Percentiles rank a stretch among this genome's conserved stretches.
These are phyloP conservation scores for Verbascum thapsus DNA, from an alignment of 257 asterid species.

Conservation along the genomic window DNA sequence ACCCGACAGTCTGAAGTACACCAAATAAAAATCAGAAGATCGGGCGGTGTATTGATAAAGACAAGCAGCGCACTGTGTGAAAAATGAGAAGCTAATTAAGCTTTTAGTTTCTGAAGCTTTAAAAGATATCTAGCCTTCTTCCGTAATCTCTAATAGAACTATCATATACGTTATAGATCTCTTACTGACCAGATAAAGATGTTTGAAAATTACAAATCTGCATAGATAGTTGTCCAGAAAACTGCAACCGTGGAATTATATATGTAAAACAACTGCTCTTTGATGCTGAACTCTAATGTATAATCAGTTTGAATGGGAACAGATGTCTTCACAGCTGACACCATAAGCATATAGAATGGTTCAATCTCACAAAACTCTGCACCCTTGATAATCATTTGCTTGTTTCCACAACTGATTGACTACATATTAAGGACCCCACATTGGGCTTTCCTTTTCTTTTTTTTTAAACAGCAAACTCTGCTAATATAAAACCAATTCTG, in stretches of 20 bases:
- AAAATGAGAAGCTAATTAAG: neutral
- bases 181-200: neutral
- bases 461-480: too few species aligned
- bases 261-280: neutral
- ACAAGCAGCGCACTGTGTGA: neutral
- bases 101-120: neutral
- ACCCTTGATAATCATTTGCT: neutral
- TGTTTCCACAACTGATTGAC: too few species aligned
- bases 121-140: constrained; percentile 1
- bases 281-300: neutral
- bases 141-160: neutral
- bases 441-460: too few species aligned
- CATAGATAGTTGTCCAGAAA: neutral
- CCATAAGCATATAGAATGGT: neutral
- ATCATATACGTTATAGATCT: neutral
- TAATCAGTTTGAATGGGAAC: neutral
- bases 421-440: too few species aligned
- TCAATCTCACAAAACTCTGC: neutral
- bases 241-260: neutral
- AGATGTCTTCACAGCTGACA: neutral
- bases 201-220: neutral
- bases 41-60: neutral
- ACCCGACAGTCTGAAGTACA: too few species aligned
- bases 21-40: too few species aligned
- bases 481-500: too few species aligned